A percentile compares a stretch with the other conserved stretches of the same genome.
Conservation (phyloP, 2,329 filamentous ascomycete species). For the Rutstroemia sp. region DNA sequence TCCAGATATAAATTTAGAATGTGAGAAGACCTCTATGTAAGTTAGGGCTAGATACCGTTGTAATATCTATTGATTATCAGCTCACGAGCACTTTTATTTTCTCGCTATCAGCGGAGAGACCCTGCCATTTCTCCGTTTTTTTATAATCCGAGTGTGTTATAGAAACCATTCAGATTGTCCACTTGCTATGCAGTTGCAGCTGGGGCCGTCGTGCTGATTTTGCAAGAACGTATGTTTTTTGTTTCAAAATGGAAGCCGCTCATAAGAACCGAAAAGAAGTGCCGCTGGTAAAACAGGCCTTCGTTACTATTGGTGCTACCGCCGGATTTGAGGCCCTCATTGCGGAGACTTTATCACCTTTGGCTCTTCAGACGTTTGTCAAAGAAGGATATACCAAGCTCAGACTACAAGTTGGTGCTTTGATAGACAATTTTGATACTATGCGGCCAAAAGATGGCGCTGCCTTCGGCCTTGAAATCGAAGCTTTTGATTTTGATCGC, state of each 20-base stretch:
- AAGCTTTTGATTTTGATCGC: constrained; percentile 59
- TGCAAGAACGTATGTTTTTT: no score
- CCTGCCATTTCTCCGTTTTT: no score
- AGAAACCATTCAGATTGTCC: no score
- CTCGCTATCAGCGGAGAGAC: no score
- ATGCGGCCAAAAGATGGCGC: constrained; percentile 15
- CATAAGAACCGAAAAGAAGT: neutral
- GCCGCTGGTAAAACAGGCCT: constrained; percentile 40
- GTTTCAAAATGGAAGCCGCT: no score
- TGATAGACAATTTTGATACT: constrained; percentile 46
- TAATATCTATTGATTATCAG: no score
- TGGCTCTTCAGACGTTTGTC: constrained; percentile 56
- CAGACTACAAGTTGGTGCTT: constrained; percentile 72
- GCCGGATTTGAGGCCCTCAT: constrained; percentile 73
- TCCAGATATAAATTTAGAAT: neutral
- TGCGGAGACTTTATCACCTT: constrained; percentile 50
- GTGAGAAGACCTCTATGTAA: no score
- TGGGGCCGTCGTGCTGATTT: no score
- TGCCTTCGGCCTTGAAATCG: constrained; percentile 40
- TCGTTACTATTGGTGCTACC: constrained; percentile 90
- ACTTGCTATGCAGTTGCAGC: no score
- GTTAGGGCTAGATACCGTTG: no score
- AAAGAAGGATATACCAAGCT: constrained; percentile 61
- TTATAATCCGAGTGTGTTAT: no score
- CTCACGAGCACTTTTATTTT: no score